Percentiles rank a stretch among this genome's conserved stretches.
Conservation (phyloP, 1,284 basidiomycete genomes). For the Sanguinoderma infundibulare region DNA sequence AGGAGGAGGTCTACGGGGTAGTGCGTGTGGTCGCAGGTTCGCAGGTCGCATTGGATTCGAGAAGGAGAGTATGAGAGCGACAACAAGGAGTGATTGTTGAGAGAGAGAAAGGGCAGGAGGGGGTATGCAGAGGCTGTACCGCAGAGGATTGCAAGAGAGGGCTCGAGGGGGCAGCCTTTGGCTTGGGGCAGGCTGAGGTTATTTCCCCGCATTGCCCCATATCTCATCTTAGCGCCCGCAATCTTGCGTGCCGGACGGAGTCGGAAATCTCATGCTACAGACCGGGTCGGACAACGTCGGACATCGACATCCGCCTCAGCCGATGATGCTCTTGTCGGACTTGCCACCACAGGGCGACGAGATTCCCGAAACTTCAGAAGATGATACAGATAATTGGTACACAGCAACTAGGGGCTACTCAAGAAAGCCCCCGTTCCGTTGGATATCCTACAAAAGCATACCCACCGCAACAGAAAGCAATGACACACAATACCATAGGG, state of each 20-base stretch:
- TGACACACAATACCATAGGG: too few relatives aligned
- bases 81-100: background rate
- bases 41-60: constrained; percentile 16
- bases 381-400: too few relatives aligned
- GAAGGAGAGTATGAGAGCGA: background rate
- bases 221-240: constrained; percentile 23
- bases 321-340: too few relatives aligned
- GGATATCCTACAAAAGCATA: too few relatives aligned
- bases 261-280: constrained; percentile 13
- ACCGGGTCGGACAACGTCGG: constrained; percentile 4
- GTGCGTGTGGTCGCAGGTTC: constrained; percentile 12
- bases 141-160: background rate
- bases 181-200: background rate
- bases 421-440: too few relatives aligned
- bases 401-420: too few relatives aligned
- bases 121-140: background rate
- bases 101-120: background rate
- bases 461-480: too few relatives aligned
- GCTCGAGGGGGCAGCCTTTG: background rate
- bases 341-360: too few relatives aligned
- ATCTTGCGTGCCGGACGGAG: background rate
- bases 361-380: too few relatives aligned
- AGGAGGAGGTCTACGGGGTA: constrained; percentile 12
- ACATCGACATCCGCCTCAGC: too few relatives aligned
- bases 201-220: background rate